Evolutionary conservation across 371 early-diverging fungal genomes (phyloP).

Genomic region (Mortierella sp.): DNA sequence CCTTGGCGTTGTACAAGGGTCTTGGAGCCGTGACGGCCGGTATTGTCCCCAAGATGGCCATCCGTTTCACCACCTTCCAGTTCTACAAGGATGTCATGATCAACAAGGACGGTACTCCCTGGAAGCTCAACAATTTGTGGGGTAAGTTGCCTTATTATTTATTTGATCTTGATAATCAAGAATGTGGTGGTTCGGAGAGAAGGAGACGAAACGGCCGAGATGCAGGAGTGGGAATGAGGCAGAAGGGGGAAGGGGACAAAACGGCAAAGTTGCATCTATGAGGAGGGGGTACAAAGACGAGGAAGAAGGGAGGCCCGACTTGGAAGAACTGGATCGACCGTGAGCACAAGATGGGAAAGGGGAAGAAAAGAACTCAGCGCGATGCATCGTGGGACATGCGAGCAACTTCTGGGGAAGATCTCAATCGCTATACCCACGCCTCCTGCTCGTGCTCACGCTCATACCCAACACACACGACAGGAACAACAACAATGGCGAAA

Average conservation of each 20-base stretch:
- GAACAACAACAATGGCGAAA: neutral
- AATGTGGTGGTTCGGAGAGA: neutral
- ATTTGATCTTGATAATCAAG: slow-evolving; percentile 20
- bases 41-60: slow-evolving; percentile 99
- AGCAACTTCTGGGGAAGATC: slow-evolving; percentile 8
- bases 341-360: slow-evolving; percentile 1
- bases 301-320: neutral
- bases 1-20: slow-evolving; percentile 96
- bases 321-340: neutral
- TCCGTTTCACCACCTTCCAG: slow-evolving; percentile 97
- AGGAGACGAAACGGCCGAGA: slow-evolving; percentile 1
- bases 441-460: neutral
- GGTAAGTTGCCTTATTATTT: slow-evolving; percentile 65
- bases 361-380: neutral
- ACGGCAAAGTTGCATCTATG: too few species aligned
- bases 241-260: too few species aligned
- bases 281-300: neutral
- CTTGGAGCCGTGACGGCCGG: slow-evolving; percentile 97
- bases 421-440: neutral
- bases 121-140: slow-evolving; percentile 83
- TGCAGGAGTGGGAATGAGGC: neutral
- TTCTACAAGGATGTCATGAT: slow-evolving; percentile 90
- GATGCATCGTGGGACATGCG: slow-evolving; percentile 9
- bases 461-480: slow-evolving; percentile 2
- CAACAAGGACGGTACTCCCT: slow-evolving; percentile 76